Percentiles rank a stretch among this genome's conserved stretches.
Evolutionary conservation across 2,329 filamentous ascomycete genomes (phyloP).

Genomic region (Cladosporium sp.): DNA sequence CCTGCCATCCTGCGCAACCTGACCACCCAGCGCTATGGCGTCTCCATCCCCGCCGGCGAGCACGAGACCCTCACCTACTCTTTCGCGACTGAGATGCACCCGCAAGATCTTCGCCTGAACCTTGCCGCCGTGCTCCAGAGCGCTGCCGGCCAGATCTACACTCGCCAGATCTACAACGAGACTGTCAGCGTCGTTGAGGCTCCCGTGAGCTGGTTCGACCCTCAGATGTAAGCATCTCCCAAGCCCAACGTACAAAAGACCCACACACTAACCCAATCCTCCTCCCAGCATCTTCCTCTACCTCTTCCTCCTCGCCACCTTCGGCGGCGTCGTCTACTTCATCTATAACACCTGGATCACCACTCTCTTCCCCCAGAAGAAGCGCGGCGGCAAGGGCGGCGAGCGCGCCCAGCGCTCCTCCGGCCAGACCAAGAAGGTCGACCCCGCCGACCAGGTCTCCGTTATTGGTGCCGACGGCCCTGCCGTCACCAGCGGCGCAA

Average conservation of each 20-base stretch:
- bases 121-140: constrained; percentile 74
- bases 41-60: constrained; percentile 73
- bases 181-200: constrained; percentile 86
- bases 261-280: neutral
- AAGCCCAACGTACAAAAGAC: neutral
- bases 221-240: constrained; percentile 74
- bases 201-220: constrained; percentile 88
- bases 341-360: constrained; percentile 99
- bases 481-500: constrained; percentile 68
- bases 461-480: constrained; percentile 72
- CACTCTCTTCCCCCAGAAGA: constrained; percentile 87
- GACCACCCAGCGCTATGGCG: constrained; percentile 72
- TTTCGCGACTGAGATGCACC: constrained; percentile 89
- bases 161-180: constrained; percentile 77
- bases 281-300: constrained; percentile 89
- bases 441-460: constrained; percentile 58
- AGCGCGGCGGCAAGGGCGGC: constrained; percentile 59
- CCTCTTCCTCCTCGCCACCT: constrained; percentile 78
- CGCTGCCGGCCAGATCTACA: constrained; percentile 68
- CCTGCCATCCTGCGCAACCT: constrained; percentile 76
- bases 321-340: constrained; percentile 84
- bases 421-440: constrained; percentile 68
- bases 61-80: constrained; percentile 76
- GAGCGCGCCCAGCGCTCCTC: constrained; percentile 66
- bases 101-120: constrained; percentile 80